These are phyloP conservation scores for Xylariaceae sp. DNA, from an alignment of 2,329 filamentous ascomycete genomes.

Conservation along the genomic window DNA sequence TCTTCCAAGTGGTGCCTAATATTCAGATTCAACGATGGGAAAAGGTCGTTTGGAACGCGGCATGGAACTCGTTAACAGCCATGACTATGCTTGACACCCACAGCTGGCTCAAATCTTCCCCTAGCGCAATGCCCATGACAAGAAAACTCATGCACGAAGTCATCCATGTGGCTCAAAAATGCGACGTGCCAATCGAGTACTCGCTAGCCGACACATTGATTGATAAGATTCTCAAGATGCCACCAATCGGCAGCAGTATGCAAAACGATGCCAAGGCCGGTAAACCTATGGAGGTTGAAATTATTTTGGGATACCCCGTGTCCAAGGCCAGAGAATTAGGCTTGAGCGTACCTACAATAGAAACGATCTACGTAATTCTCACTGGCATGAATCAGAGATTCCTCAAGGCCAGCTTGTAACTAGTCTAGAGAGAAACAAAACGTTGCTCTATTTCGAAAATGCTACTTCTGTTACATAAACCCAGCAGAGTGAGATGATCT, in stretches of 20 bases:
- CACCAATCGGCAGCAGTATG: conserved; percentile 51
- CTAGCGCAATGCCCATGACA: conserved; percentile 48
- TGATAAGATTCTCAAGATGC: conserved; percentile 45
- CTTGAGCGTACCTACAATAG: conserved; percentile 51
- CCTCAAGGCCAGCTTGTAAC: background rate
- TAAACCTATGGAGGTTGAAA: conserved; percentile 59
- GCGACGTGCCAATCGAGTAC: conserved; percentile 47
- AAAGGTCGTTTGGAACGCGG: conserved; percentile 60
- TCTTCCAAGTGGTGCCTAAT: conserved; percentile 48
- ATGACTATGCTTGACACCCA: conserved; percentile 53
- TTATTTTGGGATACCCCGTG: conserved; percentile 61
- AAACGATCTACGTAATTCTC: conserved; percentile 37
- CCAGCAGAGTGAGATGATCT: no score
- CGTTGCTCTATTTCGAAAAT: no score
- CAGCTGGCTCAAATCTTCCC: conserved; percentile 44
- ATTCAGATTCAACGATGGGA: conserved; percentile 58
- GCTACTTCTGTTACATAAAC: no score
- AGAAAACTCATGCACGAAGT: conserved; percentile 51
- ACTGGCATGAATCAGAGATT: conserved; percentile 30
- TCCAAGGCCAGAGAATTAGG: conserved; percentile 53
- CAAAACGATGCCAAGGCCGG: conserved; percentile 55
- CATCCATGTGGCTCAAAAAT: conserved; percentile 54
- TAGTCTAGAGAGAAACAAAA: no score
- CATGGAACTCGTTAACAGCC: conserved; percentile 61
- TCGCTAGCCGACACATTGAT: conserved; percentile 46